Percentiles rank a stretch among this genome's conserved stretches.
Conservation (phyloP, 2,329 filamentous ascomycete species). For the Phaeophleospora eucalypticola region DNA sequence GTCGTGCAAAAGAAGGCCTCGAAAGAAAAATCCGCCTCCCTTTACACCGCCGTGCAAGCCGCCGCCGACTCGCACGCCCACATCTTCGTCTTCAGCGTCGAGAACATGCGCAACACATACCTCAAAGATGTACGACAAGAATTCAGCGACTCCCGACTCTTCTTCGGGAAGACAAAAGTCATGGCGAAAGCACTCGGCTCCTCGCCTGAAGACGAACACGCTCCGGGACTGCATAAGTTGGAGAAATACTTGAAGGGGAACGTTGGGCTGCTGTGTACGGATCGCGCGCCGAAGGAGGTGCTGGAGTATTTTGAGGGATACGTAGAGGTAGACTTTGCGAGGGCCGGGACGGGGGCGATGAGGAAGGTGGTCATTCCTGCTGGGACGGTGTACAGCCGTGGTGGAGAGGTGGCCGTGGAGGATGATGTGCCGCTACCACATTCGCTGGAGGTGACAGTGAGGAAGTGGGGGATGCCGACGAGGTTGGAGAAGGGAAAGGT, state of each 20-base stretch:
- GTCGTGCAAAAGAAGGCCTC: slow-evolving; percentile 84
- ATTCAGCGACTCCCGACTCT: slow-evolving; percentile 80
- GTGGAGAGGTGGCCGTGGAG: slow-evolving; percentile 72
- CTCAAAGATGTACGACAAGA: slow-evolving; percentile 85
- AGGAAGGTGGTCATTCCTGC: slow-evolving; percentile 75
- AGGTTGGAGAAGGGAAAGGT: slow-evolving; percentile 85
- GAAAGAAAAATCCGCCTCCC: slow-evolving; percentile 80
- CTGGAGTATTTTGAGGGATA: slow-evolving; percentile 68
- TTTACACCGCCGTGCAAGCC: slow-evolving; percentile 85
- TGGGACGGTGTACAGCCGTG: slow-evolving; percentile 74
- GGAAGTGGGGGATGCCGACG: slow-evolving; percentile 85
- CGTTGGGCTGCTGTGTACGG: slow-evolving; percentile 87
- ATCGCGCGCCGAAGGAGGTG: slow-evolving; percentile 65
- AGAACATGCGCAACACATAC: slow-evolving; percentile 98
- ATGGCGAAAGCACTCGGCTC: slow-evolving; percentile 92
- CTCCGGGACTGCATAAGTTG: slow-evolving; percentile 70
- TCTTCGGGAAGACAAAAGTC: slow-evolving; percentile 99
- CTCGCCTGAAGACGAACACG: slow-evolving; percentile 66
- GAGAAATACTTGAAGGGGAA: slow-evolving; percentile 68
- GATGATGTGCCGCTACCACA: slow-evolving; percentile 85
- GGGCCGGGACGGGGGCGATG: slow-evolving; percentile 72
- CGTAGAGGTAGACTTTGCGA: slow-evolving; percentile 79
- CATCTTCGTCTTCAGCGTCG: slow-evolving; percentile 88
- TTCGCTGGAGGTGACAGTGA: slow-evolving; percentile 82
- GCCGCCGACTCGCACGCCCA: slow-evolving; percentile 79